phyloP scores from a whole-genome alignment of 2,329 filamentous ascomycete species.

The Teratosphaeria gauchensis region DNA sequence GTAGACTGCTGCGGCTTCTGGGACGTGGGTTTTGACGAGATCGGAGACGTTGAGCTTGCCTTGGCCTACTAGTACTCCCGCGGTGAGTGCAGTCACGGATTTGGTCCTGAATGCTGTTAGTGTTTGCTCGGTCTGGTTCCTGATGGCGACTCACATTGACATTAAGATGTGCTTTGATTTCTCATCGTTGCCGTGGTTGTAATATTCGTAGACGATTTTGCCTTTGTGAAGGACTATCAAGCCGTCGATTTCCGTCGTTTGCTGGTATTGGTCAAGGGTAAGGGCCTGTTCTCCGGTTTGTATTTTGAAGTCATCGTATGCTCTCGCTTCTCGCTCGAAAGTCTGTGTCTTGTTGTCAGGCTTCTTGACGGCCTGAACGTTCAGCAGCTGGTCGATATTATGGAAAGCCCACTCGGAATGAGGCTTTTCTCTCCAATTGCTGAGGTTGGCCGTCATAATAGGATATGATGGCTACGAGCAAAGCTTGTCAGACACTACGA shows the following conservation, averaged over 20 bases:
- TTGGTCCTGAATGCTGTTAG: conserved; percentile 7
- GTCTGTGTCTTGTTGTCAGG: background rate
- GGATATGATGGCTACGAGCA: background rate
- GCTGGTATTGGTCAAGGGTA: conserved; percentile 7
- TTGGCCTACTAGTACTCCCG: conserved; percentile 12
- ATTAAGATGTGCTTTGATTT: conserved; percentile 16
- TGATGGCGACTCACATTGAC: conserved; percentile 7
- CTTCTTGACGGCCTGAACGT: conserved; percentile 8
- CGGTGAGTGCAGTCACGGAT: conserved; percentile 12
- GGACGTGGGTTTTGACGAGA: conserved; percentile 11
- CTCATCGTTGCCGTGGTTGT: conserved; percentile 11
- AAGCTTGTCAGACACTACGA: background rate
- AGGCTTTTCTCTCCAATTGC: conserved; percentile 15
- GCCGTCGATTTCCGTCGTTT: conserved; percentile 12
- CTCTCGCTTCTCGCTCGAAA: background rate
- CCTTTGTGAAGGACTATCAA: conserved; percentile 15
- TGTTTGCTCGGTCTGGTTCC: background rate
- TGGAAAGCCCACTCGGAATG: conserved; percentile 13
- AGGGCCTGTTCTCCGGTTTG: conserved; percentile 4
- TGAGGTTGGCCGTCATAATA: conserved; percentile 4
- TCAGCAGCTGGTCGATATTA: conserved; percentile 14
- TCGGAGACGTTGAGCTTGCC: conserved; percentile 11
- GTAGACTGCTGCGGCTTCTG: conserved; percentile 9
- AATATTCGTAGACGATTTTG: conserved; percentile 11
- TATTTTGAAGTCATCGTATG: conserved; percentile 10